Conservation (phyloP, 2,329 filamentous ascomycete genomes). For the Gyromitra esculenta region DNA sequence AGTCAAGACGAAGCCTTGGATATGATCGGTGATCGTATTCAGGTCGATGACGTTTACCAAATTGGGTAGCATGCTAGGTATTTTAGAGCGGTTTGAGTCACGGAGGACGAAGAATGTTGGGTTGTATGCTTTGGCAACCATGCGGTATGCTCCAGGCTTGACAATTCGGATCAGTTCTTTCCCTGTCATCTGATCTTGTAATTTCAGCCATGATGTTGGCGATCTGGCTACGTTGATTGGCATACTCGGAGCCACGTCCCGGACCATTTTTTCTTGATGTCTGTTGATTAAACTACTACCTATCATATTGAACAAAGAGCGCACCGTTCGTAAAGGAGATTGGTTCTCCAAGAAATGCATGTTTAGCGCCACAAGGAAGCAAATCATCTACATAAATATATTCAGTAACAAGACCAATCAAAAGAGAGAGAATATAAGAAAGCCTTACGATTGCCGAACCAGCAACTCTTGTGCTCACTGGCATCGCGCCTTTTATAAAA, state of each 20-base stretch:
- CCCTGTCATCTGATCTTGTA: slow-evolving; percentile 82
- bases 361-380: slow-evolving; percentile 77
- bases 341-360: slow-evolving; percentile 78
- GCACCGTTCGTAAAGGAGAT: slow-evolving; percentile 61
- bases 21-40: slow-evolving; percentile 61
- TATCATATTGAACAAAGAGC: slow-evolving; percentile 51
- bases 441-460: slow-evolving; percentile 70
- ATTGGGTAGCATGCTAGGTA: slow-evolving; percentile 65
- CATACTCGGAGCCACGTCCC: slow-evolving; percentile 20
- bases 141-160: slow-evolving; percentile 75
- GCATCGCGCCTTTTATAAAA: slow-evolving; percentile 44
- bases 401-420: slow-evolving; percentile 19
- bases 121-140: slow-evolving; percentile 77
- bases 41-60: slow-evolving; percentile 72
- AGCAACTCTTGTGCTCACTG: slow-evolving; percentile 71
- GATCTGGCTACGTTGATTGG: slow-evolving; percentile 73
- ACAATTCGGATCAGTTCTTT: slow-evolving; percentile 79
- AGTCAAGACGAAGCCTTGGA: slow-evolving; percentile 72
- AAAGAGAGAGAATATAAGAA: slow-evolving; percentile 4
- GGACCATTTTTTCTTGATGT: not conserved
- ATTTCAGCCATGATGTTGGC: slow-evolving; percentile 77
- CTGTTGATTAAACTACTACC: slow-evolving; percentile 39
- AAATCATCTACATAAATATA: slow-evolving; percentile 65
- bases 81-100: slow-evolving; percentile 72
- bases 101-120: slow-evolving; percentile 77